Conservation (phyloP, 345 rosid genomes). For the Tarenaya hassleriana region DNA sequence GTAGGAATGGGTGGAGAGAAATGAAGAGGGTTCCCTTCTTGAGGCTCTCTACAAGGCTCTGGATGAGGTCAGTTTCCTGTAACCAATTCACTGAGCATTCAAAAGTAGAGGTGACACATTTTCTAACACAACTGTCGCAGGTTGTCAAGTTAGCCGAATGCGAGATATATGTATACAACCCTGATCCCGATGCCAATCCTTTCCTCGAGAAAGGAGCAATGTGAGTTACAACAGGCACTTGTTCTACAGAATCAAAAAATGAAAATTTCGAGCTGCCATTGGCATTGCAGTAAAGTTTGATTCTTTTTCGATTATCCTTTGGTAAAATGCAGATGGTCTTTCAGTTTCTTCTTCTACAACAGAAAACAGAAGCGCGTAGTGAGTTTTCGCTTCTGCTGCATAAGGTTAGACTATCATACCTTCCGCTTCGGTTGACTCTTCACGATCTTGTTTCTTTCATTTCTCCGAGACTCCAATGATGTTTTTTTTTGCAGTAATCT, state of each 20-base stretch:
- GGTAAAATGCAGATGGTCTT: constrained; percentile 69
- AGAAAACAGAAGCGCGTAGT: constrained; percentile 84
- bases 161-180: constrained; percentile 79
- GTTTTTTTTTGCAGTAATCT: constrained; percentile 57
- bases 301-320: not conserved
- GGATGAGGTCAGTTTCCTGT: constrained; percentile 64
- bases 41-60: constrained; percentile 75
- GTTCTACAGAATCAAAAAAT: not conserved
- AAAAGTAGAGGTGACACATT: no score
- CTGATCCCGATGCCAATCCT: constrained; percentile 78
- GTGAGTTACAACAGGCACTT: constrained; percentile 35
- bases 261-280: not conserved
- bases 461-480: constrained; percentile 4
- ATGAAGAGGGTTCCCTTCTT: constrained; percentile 62
- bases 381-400: constrained; percentile 70
- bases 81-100: no score
- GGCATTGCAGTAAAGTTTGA: not conserved
- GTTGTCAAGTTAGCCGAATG: constrained; percentile 83
- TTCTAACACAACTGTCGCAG: constrained; percentile 41
- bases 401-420: constrained; percentile 50
- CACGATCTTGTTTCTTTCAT: not conserved
- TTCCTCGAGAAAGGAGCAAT: constrained; percentile 78
- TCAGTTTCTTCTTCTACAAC: constrained; percentile 90
- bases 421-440: not conserved
- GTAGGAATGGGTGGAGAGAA: constrained; percentile 75